These are phyloP conservation scores for Orbilia oligospora DNA, from an alignment of 2,329 filamentous ascomycete genomes.

Conservation along the genomic window DNA sequence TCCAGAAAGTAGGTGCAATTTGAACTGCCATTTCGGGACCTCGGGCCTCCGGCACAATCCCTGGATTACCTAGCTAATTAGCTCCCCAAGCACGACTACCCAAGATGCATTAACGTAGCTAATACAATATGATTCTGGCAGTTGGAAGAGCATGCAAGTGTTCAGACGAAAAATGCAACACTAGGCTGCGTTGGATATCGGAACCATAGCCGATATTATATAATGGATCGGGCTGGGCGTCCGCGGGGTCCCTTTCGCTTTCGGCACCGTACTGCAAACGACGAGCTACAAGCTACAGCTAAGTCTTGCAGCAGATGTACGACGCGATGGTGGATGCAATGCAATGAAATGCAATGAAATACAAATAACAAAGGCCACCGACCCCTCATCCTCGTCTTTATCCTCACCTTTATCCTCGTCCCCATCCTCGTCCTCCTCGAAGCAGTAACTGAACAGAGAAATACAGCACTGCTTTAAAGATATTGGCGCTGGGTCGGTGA, in stretches of 20 bases:
- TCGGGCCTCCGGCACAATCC: conserved; percentile 14
- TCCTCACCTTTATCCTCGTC: neutral
- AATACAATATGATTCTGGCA: neutral
- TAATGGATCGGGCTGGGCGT: neutral
- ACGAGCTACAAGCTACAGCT: neutral
- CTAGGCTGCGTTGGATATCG: conserved; percentile 22
- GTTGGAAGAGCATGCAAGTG: conserved; percentile 9
- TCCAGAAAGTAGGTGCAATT: neutral
- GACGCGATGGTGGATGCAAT: neutral
- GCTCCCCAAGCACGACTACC: neutral
- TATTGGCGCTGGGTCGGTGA: conserved; percentile 17
- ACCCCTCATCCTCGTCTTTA: neutral
- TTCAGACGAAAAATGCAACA: conserved; percentile 36
- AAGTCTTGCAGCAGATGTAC: too few species aligned
- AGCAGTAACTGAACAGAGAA: conserved; percentile 35
- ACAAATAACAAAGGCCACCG: neutral
- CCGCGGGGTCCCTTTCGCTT: conserved; percentile 10
- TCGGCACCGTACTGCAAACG: conserved; percentile 1
- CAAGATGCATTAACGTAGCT: neutral
- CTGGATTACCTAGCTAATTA: neutral
- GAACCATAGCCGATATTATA: neutral
- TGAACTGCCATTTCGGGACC: conserved; percentile 5
- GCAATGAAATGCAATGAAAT: neutral
- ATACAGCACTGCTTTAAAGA: neutral
- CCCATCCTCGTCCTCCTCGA: conserved; percentile 5